Evolutionary conservation across 2,329 filamentous ascomycete genomes (phyloP).

Genomic region (Diaporthe sp.): DNA sequence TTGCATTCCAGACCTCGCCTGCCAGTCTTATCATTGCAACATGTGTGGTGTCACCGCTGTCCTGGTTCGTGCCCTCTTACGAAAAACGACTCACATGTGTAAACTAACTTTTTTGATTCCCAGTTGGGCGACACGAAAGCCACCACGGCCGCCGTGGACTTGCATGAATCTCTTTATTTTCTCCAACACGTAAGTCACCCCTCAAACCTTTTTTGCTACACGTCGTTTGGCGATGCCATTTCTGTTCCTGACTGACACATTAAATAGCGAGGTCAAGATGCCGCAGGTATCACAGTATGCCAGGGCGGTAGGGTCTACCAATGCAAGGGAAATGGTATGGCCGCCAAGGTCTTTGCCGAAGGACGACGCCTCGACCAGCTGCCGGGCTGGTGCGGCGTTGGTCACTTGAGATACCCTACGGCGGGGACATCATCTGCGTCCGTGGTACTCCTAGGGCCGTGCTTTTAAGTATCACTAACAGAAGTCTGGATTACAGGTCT

Average conservation of each 20-base stretch:
- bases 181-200: conserved; percentile 65
- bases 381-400: conserved; percentile 88
- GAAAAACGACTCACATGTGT: neutral
- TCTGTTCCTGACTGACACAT: neutral
- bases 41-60: conserved; percentile 76
- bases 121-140: conserved; percentile 50
- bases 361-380: conserved; percentile 80
- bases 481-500: conserved; percentile 64
- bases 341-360: conserved; percentile 83
- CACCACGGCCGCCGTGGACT: conserved; percentile 60
- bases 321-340: conserved; percentile 90
- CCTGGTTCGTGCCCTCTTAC: conserved; percentile 63
- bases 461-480: conserved; percentile 15
- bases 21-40: conserved; percentile 44
- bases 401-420: conserved; percentile 90
- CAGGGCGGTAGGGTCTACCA: conserved; percentile 75
- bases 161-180: conserved; percentile 80
- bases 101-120: conserved; percentile 45
- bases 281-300: conserved; percentile 85
- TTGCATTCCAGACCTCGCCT: conserved; percentile 13
- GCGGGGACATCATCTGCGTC: conserved; percentile 65
- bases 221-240: neutral
- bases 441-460: conserved; percentile 29
- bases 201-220: neutral
- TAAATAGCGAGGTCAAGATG: conserved; percentile 79